These are phyloP conservation scores for Corchorus olitorius DNA, from an alignment of 345 rosid species.

Conservation along the genomic window DNA sequence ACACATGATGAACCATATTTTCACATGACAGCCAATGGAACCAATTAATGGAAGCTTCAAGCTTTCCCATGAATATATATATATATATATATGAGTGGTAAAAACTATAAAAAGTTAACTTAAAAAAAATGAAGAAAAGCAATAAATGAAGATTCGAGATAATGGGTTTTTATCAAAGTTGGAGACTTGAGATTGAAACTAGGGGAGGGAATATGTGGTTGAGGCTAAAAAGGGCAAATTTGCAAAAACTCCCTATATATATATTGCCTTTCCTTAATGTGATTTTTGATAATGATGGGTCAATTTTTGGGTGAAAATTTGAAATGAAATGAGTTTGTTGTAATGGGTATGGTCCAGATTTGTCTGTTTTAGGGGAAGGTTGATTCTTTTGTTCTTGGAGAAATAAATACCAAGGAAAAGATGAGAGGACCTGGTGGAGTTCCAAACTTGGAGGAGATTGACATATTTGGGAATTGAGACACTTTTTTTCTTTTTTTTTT, in stretches of 20 bases:
- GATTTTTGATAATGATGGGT: background rate
- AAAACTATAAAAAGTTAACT: too few species aligned
- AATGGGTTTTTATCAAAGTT: background rate
- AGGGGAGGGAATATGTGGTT: conserved; percentile 23
- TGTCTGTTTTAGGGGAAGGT: conserved; percentile 33
- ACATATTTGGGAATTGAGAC: background rate
- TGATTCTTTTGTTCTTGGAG: conserved; percentile 13
- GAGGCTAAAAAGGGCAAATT: background rate
- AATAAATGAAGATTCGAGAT: background rate
- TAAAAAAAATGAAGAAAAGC: background rate
- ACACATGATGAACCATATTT: background rate
- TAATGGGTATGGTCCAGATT: conserved; percentile 9
- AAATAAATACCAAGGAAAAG: conserved; percentile 10
- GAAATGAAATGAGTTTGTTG: background rate
- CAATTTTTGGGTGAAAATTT: background rate
- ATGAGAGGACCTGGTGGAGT: conserved; percentile 10
- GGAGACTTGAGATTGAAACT: background rate
- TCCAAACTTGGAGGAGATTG: conserved; percentile 23
- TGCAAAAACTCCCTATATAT: background rate
- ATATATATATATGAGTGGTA: too few species aligned
- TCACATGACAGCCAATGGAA: background rate
- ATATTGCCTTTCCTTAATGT: background rate
- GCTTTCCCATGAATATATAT: background rate
- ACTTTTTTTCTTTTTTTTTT: background rate
- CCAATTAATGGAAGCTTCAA: background rate